Evolutionary conservation across 768 basidiomycete species (phyloP), one percentile per base, ranked within the genome.

Genomic region (Gyrodon lividus): DNA sequence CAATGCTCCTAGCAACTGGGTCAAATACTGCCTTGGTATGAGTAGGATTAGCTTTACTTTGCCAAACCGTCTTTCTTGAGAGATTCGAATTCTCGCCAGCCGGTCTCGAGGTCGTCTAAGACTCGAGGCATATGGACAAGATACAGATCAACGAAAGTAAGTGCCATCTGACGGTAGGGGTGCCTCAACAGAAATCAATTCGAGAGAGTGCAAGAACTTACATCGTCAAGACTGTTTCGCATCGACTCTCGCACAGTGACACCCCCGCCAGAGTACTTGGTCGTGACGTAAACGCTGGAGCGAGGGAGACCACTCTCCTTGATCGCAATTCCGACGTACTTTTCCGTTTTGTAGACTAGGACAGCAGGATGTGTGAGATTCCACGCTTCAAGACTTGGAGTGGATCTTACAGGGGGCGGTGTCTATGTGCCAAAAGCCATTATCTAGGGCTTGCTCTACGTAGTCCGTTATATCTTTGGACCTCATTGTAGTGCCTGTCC

Each of bases 91-190:
- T 78, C 73, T 46, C 65, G 67, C 87, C 87, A 89, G 5, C 64
- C 59, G 3, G 55, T 56, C 47, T 75, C 70, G 54, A 76, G 55
- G 37, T 76, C 54, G 13, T 64, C 51, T 7, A 75, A 56, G 8
- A 54, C 1, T 0, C 6, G 19, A 1, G 86, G 84, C 4, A 37
- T 37, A 57, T 90, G 87, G 33, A 89, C 79, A 38, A 90, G 79
- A 68, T 89, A 90, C 9, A 90, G 66, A 60, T 90, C 86, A 5
- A 90, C 71, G 31, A 80, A 75, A 45, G 76, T 69, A 12, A 88
- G 56, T 0, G 78, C 81, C 9, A 90, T 77, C 86, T 89, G 20
- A 30, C 16, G 9, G 48, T 31, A 28, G 19, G 14, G 17, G n/a
- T 44, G 9, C 49, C 31, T 43, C 24, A 28, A 43, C 23, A 28